These are phyloP conservation scores for Castanea mollissima DNA, from an alignment of 306 rosid genomes.

Conservation along the genomic window DNA sequence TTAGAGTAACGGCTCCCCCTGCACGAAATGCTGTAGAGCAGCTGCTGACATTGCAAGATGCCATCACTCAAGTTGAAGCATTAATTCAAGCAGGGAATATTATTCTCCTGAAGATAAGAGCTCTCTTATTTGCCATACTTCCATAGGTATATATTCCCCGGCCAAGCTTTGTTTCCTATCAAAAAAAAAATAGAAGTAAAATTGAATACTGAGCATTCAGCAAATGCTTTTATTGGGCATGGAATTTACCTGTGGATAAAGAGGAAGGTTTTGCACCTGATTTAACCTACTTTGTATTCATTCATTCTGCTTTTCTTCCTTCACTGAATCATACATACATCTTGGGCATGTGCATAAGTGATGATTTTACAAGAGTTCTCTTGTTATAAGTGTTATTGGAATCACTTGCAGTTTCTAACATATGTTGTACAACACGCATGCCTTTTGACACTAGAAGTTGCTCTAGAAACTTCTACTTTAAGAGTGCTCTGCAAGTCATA, in stretches of 20 bases:
- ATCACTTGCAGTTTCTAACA: not conserved
- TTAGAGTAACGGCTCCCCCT: constrained; percentile 62
- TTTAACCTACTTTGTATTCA: not conserved
- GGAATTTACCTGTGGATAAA: not conserved
- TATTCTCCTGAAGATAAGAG: constrained; percentile 78
- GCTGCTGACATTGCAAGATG: constrained; percentile 80
- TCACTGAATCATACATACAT: not conserved
- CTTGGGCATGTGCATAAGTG: not conserved
- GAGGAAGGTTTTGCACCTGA: not conserved
- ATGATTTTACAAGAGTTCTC: not conserved
- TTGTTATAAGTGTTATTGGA: not conserved
- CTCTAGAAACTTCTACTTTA: not conserved
- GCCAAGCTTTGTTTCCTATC: not conserved
- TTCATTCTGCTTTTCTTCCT: not conserved
- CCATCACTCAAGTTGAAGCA: constrained; percentile 71
- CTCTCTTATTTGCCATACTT: constrained; percentile 74
- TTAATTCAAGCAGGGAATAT: constrained; percentile 80
- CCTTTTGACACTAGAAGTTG: not conserved
- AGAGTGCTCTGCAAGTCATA: not conserved
- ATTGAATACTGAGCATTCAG: not conserved
- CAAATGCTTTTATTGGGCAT: not conserved
- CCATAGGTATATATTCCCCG: constrained; percentile 65
- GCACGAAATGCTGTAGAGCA: constrained; percentile 85
- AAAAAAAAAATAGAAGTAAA: not conserved
- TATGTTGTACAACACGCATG: not conserved